Conservation (phyloP, 345 rosid species). For the Populus pruinosa region DNA sequence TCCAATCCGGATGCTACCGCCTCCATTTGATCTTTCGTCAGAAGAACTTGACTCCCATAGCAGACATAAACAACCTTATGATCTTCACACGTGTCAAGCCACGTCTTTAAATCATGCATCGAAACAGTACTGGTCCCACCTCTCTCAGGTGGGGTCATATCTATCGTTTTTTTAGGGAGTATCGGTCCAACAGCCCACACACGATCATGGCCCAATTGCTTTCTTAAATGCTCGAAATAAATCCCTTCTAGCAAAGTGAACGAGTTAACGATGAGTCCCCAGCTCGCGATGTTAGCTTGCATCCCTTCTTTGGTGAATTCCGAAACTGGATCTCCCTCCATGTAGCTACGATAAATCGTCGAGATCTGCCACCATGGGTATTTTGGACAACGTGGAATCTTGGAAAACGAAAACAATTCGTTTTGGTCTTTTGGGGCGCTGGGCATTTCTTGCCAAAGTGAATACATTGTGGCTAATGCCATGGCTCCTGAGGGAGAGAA, state of each 20-base stretch:
- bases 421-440: slow-evolving; percentile 2
- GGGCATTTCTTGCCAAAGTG: slow-evolving; percentile 30
- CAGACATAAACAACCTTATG: slow-evolving; percentile 58
- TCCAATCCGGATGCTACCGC: slow-evolving; percentile 45
- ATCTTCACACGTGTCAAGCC: slow-evolving; percentile 55
- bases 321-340: slow-evolving; percentile 36
- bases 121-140: slow-evolving; percentile 50
- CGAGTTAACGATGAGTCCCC: slow-evolving; percentile 59
- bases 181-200: slow-evolving; percentile 63
- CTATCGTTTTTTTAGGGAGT: slow-evolving; percentile 21
- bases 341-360: slow-evolving; percentile 9
- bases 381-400: slow-evolving; percentile 42
- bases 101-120: slow-evolving; percentile 28
- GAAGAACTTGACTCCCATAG: slow-evolving; percentile 59
- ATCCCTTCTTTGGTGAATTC: slow-evolving; percentile 31
- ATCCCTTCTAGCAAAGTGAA: slow-evolving; percentile 40
- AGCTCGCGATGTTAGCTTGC: slow-evolving; percentile 35
- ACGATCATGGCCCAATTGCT: slow-evolving; percentile 25
- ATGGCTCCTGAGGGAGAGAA: slow-evolving; percentile 58
- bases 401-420: slow-evolving; percentile 29
- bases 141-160: slow-evolving; percentile 1
- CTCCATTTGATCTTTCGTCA: slow-evolving; percentile 42
- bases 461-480: slow-evolving; percentile 21
- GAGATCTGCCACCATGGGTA: slow-evolving; percentile 42
- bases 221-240: slow-evolving; percentile 42